Evolutionary conservation across 306 rosid species (phyloP).

Genomic region (Cajanus cajan): DNA sequence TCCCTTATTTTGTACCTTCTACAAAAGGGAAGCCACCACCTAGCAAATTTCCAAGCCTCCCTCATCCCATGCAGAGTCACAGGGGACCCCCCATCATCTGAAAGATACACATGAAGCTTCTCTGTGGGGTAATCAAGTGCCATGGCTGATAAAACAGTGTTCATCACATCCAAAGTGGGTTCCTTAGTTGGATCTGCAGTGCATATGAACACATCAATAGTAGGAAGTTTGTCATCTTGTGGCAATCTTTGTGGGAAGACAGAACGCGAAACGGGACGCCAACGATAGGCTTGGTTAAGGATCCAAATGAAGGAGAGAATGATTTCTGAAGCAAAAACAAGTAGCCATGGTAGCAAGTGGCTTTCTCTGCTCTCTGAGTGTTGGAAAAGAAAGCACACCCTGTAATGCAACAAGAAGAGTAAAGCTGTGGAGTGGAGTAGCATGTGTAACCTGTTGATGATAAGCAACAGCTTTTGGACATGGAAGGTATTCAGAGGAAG

Average conservation of each 20-base stretch:
- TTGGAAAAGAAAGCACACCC: conserved; percentile 40
- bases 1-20: conserved; percentile 38
- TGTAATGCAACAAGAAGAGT: conserved; percentile 49
- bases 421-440: conserved; percentile 53
- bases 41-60: conserved; percentile 54
- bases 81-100: conserved; percentile 66
- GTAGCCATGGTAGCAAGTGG: conserved; percentile 46
- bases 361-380: conserved; percentile 19
- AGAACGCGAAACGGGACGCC: conserved; percentile 52
- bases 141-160: conserved; percentile 68
- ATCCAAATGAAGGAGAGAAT: conserved; percentile 71
- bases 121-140: conserved; percentile 66
- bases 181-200: conserved; percentile 66
- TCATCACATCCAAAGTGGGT: conserved; percentile 70
- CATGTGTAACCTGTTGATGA: conserved; percentile 50
- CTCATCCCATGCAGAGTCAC: conserved; percentile 44
- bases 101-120: conserved; percentile 67
- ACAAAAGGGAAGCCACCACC: conserved; percentile 73
- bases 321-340: conserved; percentile 57
- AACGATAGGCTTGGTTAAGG: conserved; percentile 47
- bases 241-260: conserved; percentile 60
- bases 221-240: conserved; percentile 52
- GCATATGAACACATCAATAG: conserved; percentile 67
- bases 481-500: conserved; percentile 48
- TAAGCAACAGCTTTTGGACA: conserved; percentile 36